Evolutionary conservation across 2,329 filamentous ascomycete genomes (phyloP), one percentile per base, ranked within the genome.

Genomic region (Cladosporium sp.): DNA sequence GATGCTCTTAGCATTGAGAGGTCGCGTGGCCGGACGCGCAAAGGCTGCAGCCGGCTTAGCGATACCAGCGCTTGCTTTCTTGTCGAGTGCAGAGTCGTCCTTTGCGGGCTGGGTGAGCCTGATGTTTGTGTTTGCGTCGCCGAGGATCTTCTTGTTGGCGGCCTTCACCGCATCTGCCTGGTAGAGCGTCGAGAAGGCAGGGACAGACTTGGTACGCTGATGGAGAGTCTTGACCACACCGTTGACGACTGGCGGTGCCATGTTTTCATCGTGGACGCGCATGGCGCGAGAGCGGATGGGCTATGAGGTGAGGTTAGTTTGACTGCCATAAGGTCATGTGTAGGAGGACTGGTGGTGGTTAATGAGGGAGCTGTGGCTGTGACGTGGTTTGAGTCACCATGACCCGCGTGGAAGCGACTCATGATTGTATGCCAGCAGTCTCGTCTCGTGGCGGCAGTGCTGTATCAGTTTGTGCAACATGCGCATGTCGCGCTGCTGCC

Each of bases 201-300:
- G 85, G 36, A 82, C 86, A 8, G 92, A 95, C 75, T 96, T 96
- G 76, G 91, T 88, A 63, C 88, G 88, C 67, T 91, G 87, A 67
- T 95, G 90, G 62, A 92, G 77, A 55, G 82, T 77, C 71, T 85
- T 85, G 55, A 72, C 70, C 43, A 73, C 74, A 56, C 80, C 76
- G 51, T 70, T 70, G 55, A 73, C 66, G 11, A 72, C 71, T 14
- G 66, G 68, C n/a, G 79, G 74, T 17, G 66, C 65, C 60, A 80
- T 75, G 74, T 94, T 94, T 75, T 95, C 90, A 76, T 91, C 88
- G 70, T 81, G 81, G 68, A 82, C 78, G 72, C 84, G 83, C 72
- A 86, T 74, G 50, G 78, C 74, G 70, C 85, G 82, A 66, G 82
- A 84, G 74, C 88, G 84, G 74, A 88, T 88, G 62, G 89, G 89